phyloP scores from a whole-genome alignment of 345 rosid species.

The Eucalyptus curtisii region DNA sequence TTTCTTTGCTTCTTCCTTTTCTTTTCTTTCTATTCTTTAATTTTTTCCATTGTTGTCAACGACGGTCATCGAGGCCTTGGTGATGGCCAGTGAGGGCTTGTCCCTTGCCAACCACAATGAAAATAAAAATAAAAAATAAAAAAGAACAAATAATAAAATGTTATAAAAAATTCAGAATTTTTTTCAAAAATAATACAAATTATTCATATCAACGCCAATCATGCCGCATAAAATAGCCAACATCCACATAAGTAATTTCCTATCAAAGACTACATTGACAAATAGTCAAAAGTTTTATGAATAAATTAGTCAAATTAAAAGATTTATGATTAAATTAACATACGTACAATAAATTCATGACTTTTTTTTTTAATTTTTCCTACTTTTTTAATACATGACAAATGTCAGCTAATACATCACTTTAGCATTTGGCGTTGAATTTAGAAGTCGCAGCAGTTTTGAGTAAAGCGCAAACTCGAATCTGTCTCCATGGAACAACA shows the following conservation, averaged over 20 bases:
- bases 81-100: neutral
- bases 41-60: neutral
- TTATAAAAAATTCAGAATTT: neutral
- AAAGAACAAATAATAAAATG: neutral
- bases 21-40: neutral
- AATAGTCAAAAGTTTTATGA: neutral
- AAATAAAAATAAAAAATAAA: rapidly evolving
- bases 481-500: neutral
- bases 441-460: neutral
- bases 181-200: neutral
- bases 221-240: rapidly evolving
- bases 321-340: neutral
- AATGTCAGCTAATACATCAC: neutral
- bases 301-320: neutral
- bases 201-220: rapidly evolving
- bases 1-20: neutral
- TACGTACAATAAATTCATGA: neutral
- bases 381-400: neutral
- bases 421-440: neutral
- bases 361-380: neutral
- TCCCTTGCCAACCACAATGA: too few species aligned
- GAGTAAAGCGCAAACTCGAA: neutral
- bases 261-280: rapidly evolving
- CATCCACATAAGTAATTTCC: neutral
- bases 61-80: neutral